Evolutionary conservation across 768 basidiomycete genomes (phyloP).

Genomic region (Trametopsis cervina): DNA sequence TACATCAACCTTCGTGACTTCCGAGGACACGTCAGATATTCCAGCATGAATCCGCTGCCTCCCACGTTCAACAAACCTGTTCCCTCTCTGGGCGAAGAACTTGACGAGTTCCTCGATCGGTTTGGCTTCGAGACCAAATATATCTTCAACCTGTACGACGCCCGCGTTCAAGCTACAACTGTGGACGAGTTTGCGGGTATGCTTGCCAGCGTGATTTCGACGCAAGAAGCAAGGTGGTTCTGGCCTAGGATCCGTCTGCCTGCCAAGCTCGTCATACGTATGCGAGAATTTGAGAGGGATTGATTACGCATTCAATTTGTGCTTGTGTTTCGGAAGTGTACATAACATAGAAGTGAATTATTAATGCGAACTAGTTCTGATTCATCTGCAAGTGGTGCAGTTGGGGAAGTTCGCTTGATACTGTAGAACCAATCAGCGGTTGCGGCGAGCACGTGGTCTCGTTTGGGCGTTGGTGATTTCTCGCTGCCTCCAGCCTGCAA

Average conservation of each 20-base stretch:
- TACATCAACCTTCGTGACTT: background rate
- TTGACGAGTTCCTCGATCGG: background rate
- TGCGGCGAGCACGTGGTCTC: too few relatives aligned
- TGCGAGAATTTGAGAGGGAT: background rate
- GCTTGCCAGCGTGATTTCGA: background rate
- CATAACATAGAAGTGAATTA: too few relatives aligned
- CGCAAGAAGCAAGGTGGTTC: background rate
- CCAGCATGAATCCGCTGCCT: background rate
- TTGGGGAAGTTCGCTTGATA: too few relatives aligned
- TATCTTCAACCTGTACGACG: background rate
- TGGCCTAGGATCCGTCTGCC: background rate
- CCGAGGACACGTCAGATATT: background rate
- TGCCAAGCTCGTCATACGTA: background rate
- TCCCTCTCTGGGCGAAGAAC: background rate
- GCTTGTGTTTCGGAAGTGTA: too few relatives aligned
- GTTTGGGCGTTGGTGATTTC: too few relatives aligned
- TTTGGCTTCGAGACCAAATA: background rate
- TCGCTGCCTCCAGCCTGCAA: too few relatives aligned
- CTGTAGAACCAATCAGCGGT: too few relatives aligned
- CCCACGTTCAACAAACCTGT: background rate
- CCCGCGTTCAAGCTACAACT: background rate
- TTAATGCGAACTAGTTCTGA: too few relatives aligned
- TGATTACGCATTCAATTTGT: too few relatives aligned
- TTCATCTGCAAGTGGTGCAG: too few relatives aligned
- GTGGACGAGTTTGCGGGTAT: background rate